These are phyloP conservation scores for Trichoderma sp. DNA, from an alignment of 2,329 filamentous ascomycete species.

Conservation along the genomic window DNA sequence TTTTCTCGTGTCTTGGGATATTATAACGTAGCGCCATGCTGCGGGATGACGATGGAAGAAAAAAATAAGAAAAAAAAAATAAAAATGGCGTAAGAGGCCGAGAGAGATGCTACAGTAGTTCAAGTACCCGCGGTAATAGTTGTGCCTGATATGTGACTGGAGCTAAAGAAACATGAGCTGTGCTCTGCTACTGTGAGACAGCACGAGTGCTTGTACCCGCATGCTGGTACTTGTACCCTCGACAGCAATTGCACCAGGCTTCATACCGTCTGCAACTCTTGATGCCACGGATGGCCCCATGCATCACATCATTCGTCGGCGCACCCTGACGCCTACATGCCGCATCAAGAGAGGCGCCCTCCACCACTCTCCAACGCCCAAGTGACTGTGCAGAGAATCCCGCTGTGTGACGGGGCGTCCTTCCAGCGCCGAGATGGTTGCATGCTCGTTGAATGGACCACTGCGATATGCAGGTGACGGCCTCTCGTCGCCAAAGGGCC, in stretches of 20 bases:
- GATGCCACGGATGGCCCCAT: constrained; percentile 1
- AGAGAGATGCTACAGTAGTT: background rate
- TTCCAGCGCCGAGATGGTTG: constrained; percentile 8
- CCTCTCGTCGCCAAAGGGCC: background rate
- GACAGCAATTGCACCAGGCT: background rate
- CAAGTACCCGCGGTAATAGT: no score
- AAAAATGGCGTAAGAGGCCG: background rate
- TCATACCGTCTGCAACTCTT: background rate
- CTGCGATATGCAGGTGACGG: constrained; percentile 20
- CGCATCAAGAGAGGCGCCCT: background rate
- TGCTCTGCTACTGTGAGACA: background rate
- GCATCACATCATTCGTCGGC: constrained; percentile 1
- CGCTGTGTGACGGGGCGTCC: constrained; percentile 9
- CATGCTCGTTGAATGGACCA: background rate
- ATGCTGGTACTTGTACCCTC: no score
- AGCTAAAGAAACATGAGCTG: background rate
- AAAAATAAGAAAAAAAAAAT: background rate
- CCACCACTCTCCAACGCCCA: constrained; percentile 4
- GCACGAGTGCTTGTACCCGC: background rate
- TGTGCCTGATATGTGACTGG: background rate
- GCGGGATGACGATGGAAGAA: background rate
- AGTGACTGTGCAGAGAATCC: background rate
- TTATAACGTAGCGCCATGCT: background rate
- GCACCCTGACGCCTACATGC: constrained; percentile 14
- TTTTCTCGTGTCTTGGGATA: constrained; percentile 11